Evolutionary conservation across 805 yeast species (phyloP), one percentile per base, ranked within the genome.

Genomic region (Candida hispaniensis): DNA sequence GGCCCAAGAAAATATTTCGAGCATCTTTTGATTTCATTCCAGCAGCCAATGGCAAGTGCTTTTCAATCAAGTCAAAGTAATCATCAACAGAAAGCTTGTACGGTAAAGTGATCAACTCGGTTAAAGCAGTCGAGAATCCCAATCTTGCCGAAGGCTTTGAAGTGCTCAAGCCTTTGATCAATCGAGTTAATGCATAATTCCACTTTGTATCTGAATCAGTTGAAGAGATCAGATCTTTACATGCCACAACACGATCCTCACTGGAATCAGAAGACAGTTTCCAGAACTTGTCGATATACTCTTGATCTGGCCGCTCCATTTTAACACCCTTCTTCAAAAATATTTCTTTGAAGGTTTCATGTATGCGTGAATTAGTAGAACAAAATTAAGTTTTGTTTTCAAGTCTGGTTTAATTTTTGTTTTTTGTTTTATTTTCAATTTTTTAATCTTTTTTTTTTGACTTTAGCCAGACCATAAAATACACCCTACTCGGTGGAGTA

Each of bases 41-140:
- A 19, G 38, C 19, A 4, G 38, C 24, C 19, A 34, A 11, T 39
- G 56, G 58, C 38, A 65, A 60, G 22, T 61, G 61, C 6, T 45
- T 42, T 21, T 50, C 55, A 26, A 63, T 48, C 40, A 59, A 50
- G 3, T 46, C 47, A 19, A 67, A 44, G 49, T 67, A 51, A 42
- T 61, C 44, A 19, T 59, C 45, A 27, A 66, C 41, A 35, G 69
- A 48, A 44, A 73, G 49, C 12, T 30, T 30, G 10, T 26, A 34
- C 7, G 36, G 36, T 14, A 26, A 20, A 20, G 30, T 16, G 26
- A 59, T 41, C 7, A 59, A 43, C 53, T 88, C 96, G 0, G 86
- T 72, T 26, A 88, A 58, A 27, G 94, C 88, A 67, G 82, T 71
- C 2, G 94, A 80, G 50, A 78, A 88, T 4, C 97, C 97, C 17